These are phyloP conservation scores for Neltuma alba DNA, from an alignment of 306 rosid genomes.

Conservation along the genomic window DNA sequence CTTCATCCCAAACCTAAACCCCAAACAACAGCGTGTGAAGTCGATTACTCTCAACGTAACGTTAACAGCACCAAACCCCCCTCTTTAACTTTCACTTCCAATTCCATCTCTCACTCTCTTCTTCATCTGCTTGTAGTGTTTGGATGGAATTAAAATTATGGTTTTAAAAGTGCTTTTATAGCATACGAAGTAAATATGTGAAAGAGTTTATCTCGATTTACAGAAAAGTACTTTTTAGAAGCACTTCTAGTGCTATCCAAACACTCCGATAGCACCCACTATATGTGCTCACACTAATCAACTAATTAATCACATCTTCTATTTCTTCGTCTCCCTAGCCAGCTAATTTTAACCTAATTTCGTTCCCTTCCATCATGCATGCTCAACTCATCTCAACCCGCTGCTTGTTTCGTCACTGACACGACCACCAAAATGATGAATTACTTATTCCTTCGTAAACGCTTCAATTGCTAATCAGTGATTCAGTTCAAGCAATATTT, in stretches of 20 bases:
- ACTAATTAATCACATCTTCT: background rate
- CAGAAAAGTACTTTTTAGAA: too few species aligned
- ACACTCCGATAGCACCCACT: too few species aligned
- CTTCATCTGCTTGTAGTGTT: too few species aligned
- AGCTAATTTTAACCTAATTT: conserved; percentile 43
- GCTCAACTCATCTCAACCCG: background rate
- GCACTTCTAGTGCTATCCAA: too few species aligned
- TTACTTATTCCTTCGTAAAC: conserved; percentile 27
- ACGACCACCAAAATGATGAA: too few species aligned
- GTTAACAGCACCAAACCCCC: conserved; percentile 45
- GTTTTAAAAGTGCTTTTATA: too few species aligned
- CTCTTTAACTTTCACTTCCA: conserved; percentile 22
- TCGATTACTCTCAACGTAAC: conserved; percentile 38
- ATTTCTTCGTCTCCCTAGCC: conserved; percentile 9
- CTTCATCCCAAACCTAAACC: background rate
- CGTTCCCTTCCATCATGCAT: conserved; percentile 5
- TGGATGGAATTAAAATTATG: too few species aligned
- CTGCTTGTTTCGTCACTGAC: background rate
- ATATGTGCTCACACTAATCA: too few species aligned
- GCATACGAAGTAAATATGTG: too few species aligned
- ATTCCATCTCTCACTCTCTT: too few species aligned
- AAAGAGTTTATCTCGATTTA: too few species aligned
- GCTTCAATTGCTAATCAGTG: background rate
- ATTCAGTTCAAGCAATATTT: background rate
- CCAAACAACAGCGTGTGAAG: conserved; percentile 44